Conservation (phyloP, 2,329 filamentous ascomycete genomes). For the Didymella segeticola region DNA sequence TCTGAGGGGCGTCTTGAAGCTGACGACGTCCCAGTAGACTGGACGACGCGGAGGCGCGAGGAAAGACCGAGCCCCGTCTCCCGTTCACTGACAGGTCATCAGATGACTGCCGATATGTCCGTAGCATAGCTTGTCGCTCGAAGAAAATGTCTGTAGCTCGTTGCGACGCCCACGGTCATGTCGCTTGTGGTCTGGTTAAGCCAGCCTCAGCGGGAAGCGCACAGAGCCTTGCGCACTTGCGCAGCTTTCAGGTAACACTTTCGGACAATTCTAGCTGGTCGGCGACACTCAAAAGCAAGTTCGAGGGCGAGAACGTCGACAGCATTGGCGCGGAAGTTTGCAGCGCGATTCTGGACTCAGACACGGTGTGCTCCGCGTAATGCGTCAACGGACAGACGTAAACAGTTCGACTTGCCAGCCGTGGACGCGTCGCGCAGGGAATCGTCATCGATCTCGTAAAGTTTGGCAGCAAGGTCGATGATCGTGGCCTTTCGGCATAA, state of each 20-base stretch:
- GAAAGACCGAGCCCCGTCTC: conserved; percentile 23
- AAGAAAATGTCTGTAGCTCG: background rate
- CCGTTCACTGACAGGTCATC: conserved; percentile 32
- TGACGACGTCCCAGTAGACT: conserved; percentile 30
- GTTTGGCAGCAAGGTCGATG: background rate
- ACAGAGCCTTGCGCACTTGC: background rate
- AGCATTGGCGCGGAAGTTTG: conserved; percentile 1
- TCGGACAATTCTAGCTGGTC: background rate
- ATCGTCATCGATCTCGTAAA: conserved; percentile 5
- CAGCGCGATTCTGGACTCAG: background rate
- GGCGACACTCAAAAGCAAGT: conserved; percentile 11
- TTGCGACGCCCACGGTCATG: background rate
- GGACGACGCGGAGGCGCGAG: conserved; percentile 36
- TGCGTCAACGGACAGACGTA: background rate
- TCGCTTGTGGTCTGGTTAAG: background rate
- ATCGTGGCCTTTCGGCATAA: too few relatives aligned
- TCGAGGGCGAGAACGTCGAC: conserved; percentile 2
- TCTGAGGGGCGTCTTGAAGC: conserved; percentile 12
- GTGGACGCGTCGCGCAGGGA: background rate
- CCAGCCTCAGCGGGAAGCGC: conserved; percentile 3
- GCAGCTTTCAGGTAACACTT: background rate
- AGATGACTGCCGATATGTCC: conserved; percentile 10
- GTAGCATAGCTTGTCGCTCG: conserved; percentile 2
- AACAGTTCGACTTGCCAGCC: background rate
- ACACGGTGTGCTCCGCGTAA: background rate